Evolutionary conservation across 2,329 filamentous ascomycete genomes (phyloP), one percentile per base, ranked within the genome.

Genomic region (Epichloe coenophiala): DNA sequence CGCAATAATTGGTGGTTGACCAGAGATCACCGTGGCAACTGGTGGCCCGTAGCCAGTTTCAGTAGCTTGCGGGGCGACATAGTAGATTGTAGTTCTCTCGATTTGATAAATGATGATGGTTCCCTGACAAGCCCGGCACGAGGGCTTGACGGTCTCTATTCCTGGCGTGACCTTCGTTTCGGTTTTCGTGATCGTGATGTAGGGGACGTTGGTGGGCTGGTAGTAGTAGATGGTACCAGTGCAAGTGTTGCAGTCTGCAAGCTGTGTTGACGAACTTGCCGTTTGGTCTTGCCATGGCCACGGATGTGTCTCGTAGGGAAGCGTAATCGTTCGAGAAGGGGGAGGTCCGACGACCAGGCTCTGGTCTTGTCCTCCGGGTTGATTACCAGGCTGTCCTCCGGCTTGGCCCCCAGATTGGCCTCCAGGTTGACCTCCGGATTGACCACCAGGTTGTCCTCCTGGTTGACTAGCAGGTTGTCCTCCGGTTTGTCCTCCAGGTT

Each of bases 101-200:
- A 45, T 45, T 37, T 49, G n/a, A 19, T 45, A 49, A 13, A 49
- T 49, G 48, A 44, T 27, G 48, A 49, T 13, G n/a, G 48, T 49
- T 17, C 48, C 48, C 35, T 49, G 17, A 19, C 48, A 49, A 39
- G 48, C 48, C 7, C 48, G 48, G n/a, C 48, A 49, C 15, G 41
- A 6, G 21, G 48, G 48, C 41, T 39, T 33, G n/a, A 36, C 9
- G 27, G 48, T 49, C 48, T 49, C 27, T 31, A 49, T 31, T 37
- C 40, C 48, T 17, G 48, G 48, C 38, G 40, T 5, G 5, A 19
- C 12, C 33, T 43, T 35, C 9, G 41, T 49, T 15, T 49, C 39
- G 17, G 35, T 9, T 9, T 38, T 45, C 17, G 31, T 44, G 33
- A 49, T 39, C 8, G 48, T 49, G 8, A 43, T 33, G 35, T 45